Evolutionary conservation across 768 basidiomycete genomes (phyloP).

Genomic region (Terana coerulea): DNA sequence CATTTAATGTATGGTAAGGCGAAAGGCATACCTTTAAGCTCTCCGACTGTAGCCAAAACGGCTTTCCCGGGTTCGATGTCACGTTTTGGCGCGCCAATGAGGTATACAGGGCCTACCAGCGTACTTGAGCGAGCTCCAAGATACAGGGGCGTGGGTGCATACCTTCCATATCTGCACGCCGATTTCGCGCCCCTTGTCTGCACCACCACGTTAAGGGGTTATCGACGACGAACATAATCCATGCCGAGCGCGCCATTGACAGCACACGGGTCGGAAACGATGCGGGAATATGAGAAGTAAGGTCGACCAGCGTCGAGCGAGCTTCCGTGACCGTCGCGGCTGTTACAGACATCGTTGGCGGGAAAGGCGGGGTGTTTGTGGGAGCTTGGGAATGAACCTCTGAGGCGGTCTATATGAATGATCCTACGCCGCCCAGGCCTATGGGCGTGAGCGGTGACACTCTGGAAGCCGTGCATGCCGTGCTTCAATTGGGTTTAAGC

Average conservation of each 20-base stretch:
- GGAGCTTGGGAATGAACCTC: too few species aligned
- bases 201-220: slow-evolving; percentile 14
- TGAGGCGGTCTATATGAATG: too few species aligned
- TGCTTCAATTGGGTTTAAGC: too few species aligned
- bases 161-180: slow-evolving; percentile 16
- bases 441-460: too few species aligned
- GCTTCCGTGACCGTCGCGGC: neutral
- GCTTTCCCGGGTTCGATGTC: slow-evolving; percentile 24
- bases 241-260: neutral
- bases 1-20: neutral
- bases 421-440: too few species aligned
- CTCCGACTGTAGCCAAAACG: slow-evolving; percentile 16
- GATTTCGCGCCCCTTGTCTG: slow-evolving; percentile 6
- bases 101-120: slow-evolving; percentile 20
- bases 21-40: slow-evolving; percentile 15
- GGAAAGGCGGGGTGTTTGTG: too few species aligned
- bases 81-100: slow-evolving; percentile 19
- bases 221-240: slow-evolving; percentile 1
- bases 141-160: neutral
- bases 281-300: neutral
- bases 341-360: too few species aligned
- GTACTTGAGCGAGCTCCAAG: neutral
- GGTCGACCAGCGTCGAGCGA: neutral
- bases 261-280: neutral
- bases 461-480: too few species aligned